These are phyloP conservation scores for Lepraria neglecta DNA, from an alignment of 495 filamentous ascomycete species.

Conservation along the genomic window DNA sequence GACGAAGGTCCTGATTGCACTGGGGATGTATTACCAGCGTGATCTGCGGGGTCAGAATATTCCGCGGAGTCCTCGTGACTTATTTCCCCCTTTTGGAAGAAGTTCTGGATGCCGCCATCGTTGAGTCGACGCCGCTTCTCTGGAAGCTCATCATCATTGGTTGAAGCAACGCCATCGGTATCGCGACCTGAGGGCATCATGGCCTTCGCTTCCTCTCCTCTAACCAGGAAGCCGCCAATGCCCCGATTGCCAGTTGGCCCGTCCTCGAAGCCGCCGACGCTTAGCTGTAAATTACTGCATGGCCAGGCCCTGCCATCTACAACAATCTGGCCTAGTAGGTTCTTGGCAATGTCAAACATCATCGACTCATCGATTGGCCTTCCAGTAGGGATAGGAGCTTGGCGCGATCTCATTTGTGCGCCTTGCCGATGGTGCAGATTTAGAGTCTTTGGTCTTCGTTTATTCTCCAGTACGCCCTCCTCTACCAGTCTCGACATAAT, in stretches of 20 bases:
- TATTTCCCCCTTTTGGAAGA: slow-evolving; percentile 38
- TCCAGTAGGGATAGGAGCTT: slow-evolving; percentile 70
- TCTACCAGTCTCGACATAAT: slow-evolving; percentile 86
- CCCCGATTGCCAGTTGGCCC: slow-evolving; percentile 73
- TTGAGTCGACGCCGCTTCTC: slow-evolving; percentile 51
- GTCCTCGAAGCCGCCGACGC: slow-evolving; percentile 86
- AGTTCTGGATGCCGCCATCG: slow-evolving; percentile 49
- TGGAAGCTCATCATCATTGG: slow-evolving; percentile 30
- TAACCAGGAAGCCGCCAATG: slow-evolving; percentile 77
- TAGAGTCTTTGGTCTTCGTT: slow-evolving; percentile 75
- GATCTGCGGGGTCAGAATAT: slow-evolving; percentile 4
- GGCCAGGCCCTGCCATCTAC: slow-evolving; percentile 79
- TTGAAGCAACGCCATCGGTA: slow-evolving; percentile 23
- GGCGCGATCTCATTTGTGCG: slow-evolving; percentile 62
- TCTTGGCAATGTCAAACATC: slow-evolving; percentile 73
- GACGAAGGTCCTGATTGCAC: background rate
- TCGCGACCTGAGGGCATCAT: slow-evolving; percentile 26
- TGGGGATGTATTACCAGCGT: background rate
- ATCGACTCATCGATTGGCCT: slow-evolving; percentile 60
- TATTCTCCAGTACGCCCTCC: slow-evolving; percentile 85
- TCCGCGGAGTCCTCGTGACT: slow-evolving; percentile 20
- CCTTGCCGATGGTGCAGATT: slow-evolving; percentile 73
- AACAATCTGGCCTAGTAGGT: slow-evolving; percentile 66
- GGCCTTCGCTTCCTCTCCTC: slow-evolving; percentile 65
- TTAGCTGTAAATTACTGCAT: slow-evolving; percentile 75